A percentile compares a stretch with the other conserved stretches of the same genome.
These are phyloP conservation scores for Dujonia santamariae DNA, from an alignment of 1,139 yeast genomes.

Conservation along the genomic window DNA sequence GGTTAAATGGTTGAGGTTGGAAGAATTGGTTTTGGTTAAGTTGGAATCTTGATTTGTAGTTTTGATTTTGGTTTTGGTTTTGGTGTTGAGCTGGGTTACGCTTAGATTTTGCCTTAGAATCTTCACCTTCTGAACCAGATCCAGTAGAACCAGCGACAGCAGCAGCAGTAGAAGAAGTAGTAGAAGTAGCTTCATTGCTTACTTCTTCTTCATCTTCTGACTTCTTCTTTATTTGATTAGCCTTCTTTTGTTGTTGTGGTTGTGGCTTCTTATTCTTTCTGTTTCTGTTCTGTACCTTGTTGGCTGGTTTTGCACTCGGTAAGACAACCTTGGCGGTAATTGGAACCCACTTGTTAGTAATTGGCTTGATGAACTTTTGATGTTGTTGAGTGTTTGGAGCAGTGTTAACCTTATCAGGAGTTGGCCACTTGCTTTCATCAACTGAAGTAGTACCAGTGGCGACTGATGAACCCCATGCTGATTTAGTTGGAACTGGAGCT, in stretches of 20 bases:
- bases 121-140: neutral
- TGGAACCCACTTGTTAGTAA: conserved; percentile 89
- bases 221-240: conserved; percentile 2
- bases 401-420: conserved; percentile 37
- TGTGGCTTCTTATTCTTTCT: conserved; percentile 30
- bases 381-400: conserved; percentile 16
- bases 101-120: too few relatives aligned
- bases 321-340: conserved; percentile 69
- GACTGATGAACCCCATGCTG: conserved; percentile 61
- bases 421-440: conserved; percentile 59
- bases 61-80: conserved; percentile 12
- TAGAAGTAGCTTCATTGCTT: neutral
- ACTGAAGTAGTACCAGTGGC: conserved; percentile 25
- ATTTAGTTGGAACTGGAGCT: conserved; percentile 71
- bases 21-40: conserved; percentile 15
- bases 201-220: conserved; percentile 8
- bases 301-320: conserved; percentile 27
- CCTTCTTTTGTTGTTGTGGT: conserved; percentile 5
- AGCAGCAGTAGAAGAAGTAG: neutral
- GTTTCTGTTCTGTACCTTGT: conserved; percentile 27
- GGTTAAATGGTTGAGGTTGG: conserved; percentile 27
- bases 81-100: conserved; percentile 9
- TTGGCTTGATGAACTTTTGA: conserved; percentile 52
- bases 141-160: neutral
- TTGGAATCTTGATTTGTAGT: conserved; percentile 9